Evolutionary conservation across 345 rosid genomes (phyloP), one percentile per base, ranked within the genome.

Genomic region (Salix viminalis): DNA sequence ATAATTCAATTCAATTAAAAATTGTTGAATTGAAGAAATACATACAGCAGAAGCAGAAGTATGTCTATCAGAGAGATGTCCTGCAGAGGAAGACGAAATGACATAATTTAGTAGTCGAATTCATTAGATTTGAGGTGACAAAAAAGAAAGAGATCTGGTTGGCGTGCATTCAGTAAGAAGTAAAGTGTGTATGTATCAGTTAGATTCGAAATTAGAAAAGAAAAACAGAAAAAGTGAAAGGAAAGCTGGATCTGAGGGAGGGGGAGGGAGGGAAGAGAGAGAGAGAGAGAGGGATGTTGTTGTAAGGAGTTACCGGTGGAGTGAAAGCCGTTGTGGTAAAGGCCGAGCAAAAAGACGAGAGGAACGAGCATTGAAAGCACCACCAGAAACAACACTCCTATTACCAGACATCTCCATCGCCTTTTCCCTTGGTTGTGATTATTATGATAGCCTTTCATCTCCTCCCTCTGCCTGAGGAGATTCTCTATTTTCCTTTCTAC

Each of bases 291-390:
- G 5, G 19, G 19, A 34, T 15, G 71, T 21, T 58, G 28, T 10
- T n/a, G 64, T n/a, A 58, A 58, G 3, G 64, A n/a, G 21, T n/a
- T 73, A 79, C 78, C 78, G 34, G 90, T 52, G 74, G 97, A 83
- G 86, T 91, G 93, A 75, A 95, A 90, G 75, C 99, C 89, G 26
- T 88, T 90, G 88, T 58, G 28, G 64, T 89, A 87, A 82, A 92
- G 87, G 80, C 97, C 98, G 28, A 91, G 94, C 75, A 95, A 84
- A 79, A 95, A 91, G 65, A 89, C 96, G 41, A 95, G 96, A 74
- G 97, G 99, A 79, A 93, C 97, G 68, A 95, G 90, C 98, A 93
- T 93, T 30, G 99, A 95, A 66, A 95, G 93, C 54, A 95, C 52
- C 42, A 95, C 94, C 50, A 95, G 99, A 71, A 89, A 88, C 69